Percentiles rank a stretch among this genome's conserved stretches.
These are phyloP conservation scores for Byssoonygena ceratinophila DNA, from an alignment of 2,329 filamentous ascomycete species.

Conservation along the genomic window DNA sequence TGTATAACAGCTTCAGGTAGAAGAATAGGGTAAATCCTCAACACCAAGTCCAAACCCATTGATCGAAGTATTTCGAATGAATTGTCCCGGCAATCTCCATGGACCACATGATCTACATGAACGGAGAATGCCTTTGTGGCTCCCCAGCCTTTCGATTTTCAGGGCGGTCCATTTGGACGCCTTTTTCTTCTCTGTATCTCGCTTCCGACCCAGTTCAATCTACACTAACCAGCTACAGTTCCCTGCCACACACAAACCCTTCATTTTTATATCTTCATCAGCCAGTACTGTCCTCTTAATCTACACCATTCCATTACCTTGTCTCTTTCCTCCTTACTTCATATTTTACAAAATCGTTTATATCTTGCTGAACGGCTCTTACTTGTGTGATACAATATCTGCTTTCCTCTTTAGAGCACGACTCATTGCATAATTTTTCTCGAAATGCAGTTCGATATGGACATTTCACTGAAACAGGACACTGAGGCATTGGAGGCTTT, in stretches of 20 bases:
- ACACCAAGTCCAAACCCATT: not conserved
- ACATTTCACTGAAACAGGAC: not conserved
- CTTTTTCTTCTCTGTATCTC: not conserved
- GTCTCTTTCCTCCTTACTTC: not conserved
- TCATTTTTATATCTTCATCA: not conserved
- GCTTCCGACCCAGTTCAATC: not conserved
- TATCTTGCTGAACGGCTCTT: not conserved
- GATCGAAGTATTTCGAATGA: not conserved
- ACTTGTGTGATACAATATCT: not conserved
- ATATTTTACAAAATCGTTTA: not conserved
- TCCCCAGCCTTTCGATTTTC: not conserved
- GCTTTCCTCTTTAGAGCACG: not conserved
- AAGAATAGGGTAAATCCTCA: not conserved
- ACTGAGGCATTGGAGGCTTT: not conserved
- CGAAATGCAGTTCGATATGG: not conserved
- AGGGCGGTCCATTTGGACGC: not conserved
- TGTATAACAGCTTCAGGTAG: not conserved
- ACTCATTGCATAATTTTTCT: not conserved
- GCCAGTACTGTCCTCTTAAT: not conserved
- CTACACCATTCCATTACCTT: not conserved
- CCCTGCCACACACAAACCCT: not conserved
- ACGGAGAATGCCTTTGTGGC: not conserved
- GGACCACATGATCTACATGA: not conserved
- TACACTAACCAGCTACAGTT: not conserved
- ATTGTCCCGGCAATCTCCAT: not conserved